Evolutionary conservation across 768 basidiomycete genomes (phyloP).

Genomic region (Xerocomellus chrysenteron): DNA sequence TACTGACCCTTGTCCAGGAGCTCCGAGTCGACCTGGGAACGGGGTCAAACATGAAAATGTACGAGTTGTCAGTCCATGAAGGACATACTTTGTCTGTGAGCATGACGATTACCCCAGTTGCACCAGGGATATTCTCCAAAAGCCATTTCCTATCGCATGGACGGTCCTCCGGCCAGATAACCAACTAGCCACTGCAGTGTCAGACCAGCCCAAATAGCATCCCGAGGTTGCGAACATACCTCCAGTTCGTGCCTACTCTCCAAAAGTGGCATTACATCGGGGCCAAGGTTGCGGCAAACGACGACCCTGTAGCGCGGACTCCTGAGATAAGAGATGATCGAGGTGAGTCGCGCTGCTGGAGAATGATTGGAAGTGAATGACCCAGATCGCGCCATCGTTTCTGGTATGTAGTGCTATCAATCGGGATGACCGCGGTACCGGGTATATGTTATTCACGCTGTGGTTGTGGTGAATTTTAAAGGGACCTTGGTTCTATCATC

Average conservation of each 20-base stretch:
- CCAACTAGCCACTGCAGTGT: slow-evolving; percentile 34
- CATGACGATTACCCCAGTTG: slow-evolving; percentile 62
- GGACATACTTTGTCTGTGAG: slow-evolving; percentile 64
- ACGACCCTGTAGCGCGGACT: slow-evolving; percentile 44
- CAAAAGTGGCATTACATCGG: slow-evolving; percentile 60
- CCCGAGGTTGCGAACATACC: slow-evolving; percentile 33
- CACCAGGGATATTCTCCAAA: slow-evolving; percentile 66
- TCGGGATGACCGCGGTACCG: background rate
- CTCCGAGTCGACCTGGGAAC: slow-evolving; percentile 65
- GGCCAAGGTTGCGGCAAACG: slow-evolving; percentile 59
- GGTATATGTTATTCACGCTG: background rate
- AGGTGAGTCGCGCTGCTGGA: slow-evolving; percentile 25
- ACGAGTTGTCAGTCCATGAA: background rate
- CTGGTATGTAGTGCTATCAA: background rate
- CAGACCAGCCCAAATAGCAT: background rate
- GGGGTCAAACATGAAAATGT: background rate
- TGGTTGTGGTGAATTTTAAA: background rate
- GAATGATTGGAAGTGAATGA: slow-evolving; percentile 15
- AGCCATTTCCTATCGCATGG: slow-evolving; percentile 68
- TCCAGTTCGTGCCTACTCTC: slow-evolving; percentile 51
- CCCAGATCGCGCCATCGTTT: slow-evolving; percentile 29
- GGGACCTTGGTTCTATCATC: background rate
- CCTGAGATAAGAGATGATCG: slow-evolving; percentile 23
- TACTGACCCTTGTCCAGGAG: slow-evolving; percentile 41
- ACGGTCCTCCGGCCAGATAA: slow-evolving; percentile 53